Conservation (phyloP, 805 yeast species). For the Lipomyces starkeyi region DNA sequence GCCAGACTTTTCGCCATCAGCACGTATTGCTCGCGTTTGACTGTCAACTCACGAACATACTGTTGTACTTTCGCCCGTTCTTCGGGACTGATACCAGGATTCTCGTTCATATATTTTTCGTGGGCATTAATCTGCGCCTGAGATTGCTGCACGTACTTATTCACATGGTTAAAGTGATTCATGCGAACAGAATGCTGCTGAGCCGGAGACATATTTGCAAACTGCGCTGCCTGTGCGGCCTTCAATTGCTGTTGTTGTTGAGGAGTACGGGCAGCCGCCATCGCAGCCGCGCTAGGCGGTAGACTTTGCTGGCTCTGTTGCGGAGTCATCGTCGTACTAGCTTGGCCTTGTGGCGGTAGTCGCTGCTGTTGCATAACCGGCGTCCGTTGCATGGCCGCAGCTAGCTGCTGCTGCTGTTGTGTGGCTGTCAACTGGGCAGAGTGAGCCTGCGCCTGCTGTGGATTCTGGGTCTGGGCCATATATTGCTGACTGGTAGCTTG, state of each 20-base stretch:
- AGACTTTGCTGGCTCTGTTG: conserved; percentile 23
- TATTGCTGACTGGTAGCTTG: conserved; percentile 12
- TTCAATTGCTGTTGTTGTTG: conserved; percentile 23
- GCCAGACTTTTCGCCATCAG: conserved; percentile 24
- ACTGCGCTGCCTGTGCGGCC: conserved; percentile 27
- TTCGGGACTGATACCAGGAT: conserved; percentile 28
- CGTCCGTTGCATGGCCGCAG: background rate
- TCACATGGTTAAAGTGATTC: conserved; percentile 27
- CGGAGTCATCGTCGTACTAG: conserved; percentile 6
- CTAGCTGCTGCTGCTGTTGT: conserved; percentile 18
- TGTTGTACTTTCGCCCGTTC: conserved; percentile 32
- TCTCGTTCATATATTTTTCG: conserved; percentile 27
- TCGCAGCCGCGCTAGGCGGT: conserved; percentile 18
- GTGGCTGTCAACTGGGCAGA: conserved; percentile 19
- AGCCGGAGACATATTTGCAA: conserved; percentile 29
- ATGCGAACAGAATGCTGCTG: conserved; percentile 33
- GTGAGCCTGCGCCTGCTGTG: conserved; percentile 14
- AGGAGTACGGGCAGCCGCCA: conserved; percentile 13
- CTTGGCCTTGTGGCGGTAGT: conserved; percentile 20
- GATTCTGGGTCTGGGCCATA: conserved; percentile 10
- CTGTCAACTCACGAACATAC: conserved; percentile 22
- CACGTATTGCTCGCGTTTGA: conserved; percentile 28
- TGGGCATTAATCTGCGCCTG: conserved; percentile 24
- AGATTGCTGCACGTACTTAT: conserved; percentile 19
- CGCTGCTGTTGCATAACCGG: conserved; percentile 20